phyloP scores from a whole-genome alignment of 768 basidiomycete genomes.

The Boletus tomentosulus region DNA sequence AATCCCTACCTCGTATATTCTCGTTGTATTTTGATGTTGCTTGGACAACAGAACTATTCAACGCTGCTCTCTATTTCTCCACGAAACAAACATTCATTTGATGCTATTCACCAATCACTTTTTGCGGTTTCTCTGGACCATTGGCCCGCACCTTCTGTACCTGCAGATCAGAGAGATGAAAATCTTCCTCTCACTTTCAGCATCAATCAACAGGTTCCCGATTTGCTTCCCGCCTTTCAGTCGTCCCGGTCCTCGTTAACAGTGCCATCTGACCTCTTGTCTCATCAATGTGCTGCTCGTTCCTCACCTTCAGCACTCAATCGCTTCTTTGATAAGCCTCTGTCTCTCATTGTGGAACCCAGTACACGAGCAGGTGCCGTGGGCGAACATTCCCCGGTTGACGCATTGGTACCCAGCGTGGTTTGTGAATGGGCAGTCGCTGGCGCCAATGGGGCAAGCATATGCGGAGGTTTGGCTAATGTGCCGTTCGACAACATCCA shows the following conservation, averaged over 20 bases:
- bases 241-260: slow-evolving; percentile 10
- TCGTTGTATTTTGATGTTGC: not conserved
- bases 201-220: slow-evolving; percentile 18
- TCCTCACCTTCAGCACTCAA: slow-evolving; percentile 66
- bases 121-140: slow-evolving; percentile 82
- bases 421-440: slow-evolving; percentile 77
- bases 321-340: slow-evolving; percentile 88
- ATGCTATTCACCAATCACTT: slow-evolving; percentile 67
- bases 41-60: slow-evolving; percentile 51
- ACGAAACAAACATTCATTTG: slow-evolving; percentile 54
- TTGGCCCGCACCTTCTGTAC: slow-evolving; percentile 41
- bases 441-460: slow-evolving; percentile 11
- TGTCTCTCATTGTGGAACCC: slow-evolving; percentile 78
- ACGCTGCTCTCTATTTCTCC: slow-evolving; percentile 66
- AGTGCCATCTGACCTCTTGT: slow-evolving; percentile 42
- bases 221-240: not conserved
- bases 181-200: slow-evolving; percentile 32
- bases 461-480: slow-evolving; percentile 52
- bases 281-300: slow-evolving; percentile 73
- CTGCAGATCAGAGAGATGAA: slow-evolving; percentile 16
- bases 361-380: slow-evolving; percentile 80
- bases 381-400: slow-evolving; percentile 89
- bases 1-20: not conserved
- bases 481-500: slow-evolving; percentile 10
- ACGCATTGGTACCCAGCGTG: slow-evolving; percentile 86